Conservation (phyloP, 2,329 filamentous ascomycete species). For the Rachicladosporium sp. region DNA sequence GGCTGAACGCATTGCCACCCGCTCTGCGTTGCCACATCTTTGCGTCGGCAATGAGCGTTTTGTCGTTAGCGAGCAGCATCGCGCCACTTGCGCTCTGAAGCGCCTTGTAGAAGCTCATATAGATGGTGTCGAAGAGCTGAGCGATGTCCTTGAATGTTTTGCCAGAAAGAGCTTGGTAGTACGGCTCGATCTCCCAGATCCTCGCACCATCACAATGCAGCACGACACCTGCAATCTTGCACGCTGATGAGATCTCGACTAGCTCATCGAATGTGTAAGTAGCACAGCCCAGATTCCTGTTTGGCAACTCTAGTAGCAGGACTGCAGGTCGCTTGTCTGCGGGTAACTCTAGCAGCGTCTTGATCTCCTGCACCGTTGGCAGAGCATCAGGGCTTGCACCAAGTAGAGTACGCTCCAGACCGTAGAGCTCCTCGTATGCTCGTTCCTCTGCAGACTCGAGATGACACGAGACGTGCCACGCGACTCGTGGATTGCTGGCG, state of each 20-base stretch:
- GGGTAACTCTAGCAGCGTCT: slow-evolving; percentile 4
- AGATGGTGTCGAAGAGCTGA: slow-evolving; percentile 11
- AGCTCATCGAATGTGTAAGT: slow-evolving; percentile 13
- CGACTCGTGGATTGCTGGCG: slow-evolving; percentile 5
- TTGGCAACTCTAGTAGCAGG: slow-evolving; percentile 13
- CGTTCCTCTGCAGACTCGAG: slow-evolving; percentile 10
- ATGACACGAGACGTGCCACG: slow-evolving; percentile 14
- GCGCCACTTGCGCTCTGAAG: slow-evolving; percentile 10
- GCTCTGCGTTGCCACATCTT: slow-evolving; percentile 12
- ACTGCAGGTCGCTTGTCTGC: slow-evolving; percentile 8
- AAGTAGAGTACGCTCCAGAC: slow-evolving; percentile 8
- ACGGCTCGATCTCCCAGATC: slow-evolving; percentile 16
- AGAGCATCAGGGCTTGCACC: slow-evolving; percentile 5
- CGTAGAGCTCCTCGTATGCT: slow-evolving; percentile 9
- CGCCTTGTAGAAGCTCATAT: slow-evolving; percentile 14
- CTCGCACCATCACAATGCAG: slow-evolving; percentile 14
- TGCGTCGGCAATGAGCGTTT: slow-evolving; percentile 8
- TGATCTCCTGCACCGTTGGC: slow-evolving; percentile 11
- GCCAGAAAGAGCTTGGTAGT: slow-evolving; percentile 9
- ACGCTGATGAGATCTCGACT: slow-evolving; percentile 9
- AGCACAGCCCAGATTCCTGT: slow-evolving; percentile 12
- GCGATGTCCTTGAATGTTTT: slow-evolving; percentile 11
- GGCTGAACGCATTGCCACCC: slow-evolving; percentile 11
- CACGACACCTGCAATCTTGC: slow-evolving; percentile 7
- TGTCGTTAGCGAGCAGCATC: slow-evolving; percentile 10